A percentile compares a stretch with the other conserved stretches of the same genome.
Conservation (phyloP, 345 rosid species). For the Gossypium thurberi region DNA sequence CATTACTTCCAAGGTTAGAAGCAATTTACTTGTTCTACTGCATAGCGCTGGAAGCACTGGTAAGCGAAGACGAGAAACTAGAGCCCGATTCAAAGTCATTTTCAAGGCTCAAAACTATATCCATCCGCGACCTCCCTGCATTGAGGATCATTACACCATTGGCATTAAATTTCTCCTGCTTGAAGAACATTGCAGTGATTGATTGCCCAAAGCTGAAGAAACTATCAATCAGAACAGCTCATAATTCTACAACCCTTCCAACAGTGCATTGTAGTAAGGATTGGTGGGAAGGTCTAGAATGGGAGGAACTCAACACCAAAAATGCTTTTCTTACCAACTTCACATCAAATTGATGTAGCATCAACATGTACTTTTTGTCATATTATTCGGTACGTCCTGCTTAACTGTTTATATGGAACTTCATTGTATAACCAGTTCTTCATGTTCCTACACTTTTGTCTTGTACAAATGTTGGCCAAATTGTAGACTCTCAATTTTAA, state of each 20-base stretch:
- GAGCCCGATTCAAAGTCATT: conserved; percentile 20
- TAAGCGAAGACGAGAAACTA: conserved; percentile 14
- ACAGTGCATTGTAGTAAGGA: conserved; percentile 30
- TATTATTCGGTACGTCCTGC: conserved; percentile 8
- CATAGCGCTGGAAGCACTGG: conserved; percentile 38
- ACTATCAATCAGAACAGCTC: conserved; percentile 23
- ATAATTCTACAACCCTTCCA: conserved; percentile 11
- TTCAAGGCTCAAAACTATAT: conserved; percentile 36
- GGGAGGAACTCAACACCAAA: conserved; percentile 22
- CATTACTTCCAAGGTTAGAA: conserved; percentile 38
- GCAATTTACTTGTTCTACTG: conserved; percentile 36
- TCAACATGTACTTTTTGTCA: background rate
- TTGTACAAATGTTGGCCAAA: background rate
- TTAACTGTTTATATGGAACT: background rate
- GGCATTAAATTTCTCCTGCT: conserved; percentile 22
- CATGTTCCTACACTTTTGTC: background rate
- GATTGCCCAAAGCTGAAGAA: conserved; percentile 36
- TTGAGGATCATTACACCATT: conserved; percentile 31
- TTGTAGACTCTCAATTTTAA: background rate
- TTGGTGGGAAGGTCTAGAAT: conserved; percentile 45
- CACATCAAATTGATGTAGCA: conserved; percentile 23
- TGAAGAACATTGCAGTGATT: conserved; percentile 37
- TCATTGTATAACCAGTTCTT: background rate
- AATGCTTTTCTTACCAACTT: conserved; percentile 24
- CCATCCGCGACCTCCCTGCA: conserved; percentile 33